Base-by-base conservation (phyloP, 2,329 filamentous ascomycete species). In the Sarocladium brachiariae region DNA sequence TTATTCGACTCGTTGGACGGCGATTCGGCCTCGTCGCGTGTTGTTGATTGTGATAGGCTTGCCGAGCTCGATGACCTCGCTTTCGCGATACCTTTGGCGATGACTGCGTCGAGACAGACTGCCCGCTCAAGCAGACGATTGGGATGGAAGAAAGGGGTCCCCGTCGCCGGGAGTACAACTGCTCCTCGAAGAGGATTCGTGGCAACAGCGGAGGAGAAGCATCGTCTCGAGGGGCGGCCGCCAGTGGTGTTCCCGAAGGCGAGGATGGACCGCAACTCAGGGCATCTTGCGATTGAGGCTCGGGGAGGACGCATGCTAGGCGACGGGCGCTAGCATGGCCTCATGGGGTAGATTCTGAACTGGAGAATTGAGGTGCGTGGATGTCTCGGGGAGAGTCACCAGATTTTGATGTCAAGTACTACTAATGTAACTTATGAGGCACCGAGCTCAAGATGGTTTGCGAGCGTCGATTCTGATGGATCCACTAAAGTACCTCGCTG, bases 101-200 rank as follows among this genome's bases (percentile, higher is more conserved):
- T 50, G 49, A 70, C 50, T 13, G 60, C 62, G 50, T 69, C 65
- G 51, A 70, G 65, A 46, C 66, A 70, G 51, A 56, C 59, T 7
- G 67, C 68, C 38, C 65, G 58, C n/a, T 67, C 64, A 52, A 68
- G 64, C 2, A 64, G 39, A 8, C 64, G 60, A 35, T 69, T 69
- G 2, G 66, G 68, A 2, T 69, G 51, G 13, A 69, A 69, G 53
- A 68, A 70, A 16, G 57, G 50, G 4, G 58, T 53, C 2, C 50
- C 35, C 9, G 52, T 56, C 30, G 54, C 54, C 18, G 57, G 54
- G 13, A 56, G 35, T 5, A 58, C 16, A 33, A 57, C 55, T 33
- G 53, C 37, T 52, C 57, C 56, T 49, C 57, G 55, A 7, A 59
- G 59, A 27, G 59, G 55, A n/a, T 54, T 58, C 34, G 59, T 55